These are phyloP conservation scores for Euphrasia confusa DNA, from an alignment of 257 asterid species.

Conservation along the genomic window DNA sequence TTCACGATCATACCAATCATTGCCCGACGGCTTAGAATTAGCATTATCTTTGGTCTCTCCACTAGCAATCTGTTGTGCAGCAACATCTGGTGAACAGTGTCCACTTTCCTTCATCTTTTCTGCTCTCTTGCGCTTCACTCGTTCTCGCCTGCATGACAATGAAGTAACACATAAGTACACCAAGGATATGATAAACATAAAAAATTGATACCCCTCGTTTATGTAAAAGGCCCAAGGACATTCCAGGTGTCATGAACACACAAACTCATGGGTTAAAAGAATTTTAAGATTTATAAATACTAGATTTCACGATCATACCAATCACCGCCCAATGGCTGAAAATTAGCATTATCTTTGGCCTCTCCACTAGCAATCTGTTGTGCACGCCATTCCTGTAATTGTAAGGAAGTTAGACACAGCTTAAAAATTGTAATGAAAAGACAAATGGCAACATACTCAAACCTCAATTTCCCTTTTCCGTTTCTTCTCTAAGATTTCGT, in stretches of 20 bases:
- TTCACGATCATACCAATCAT: conserved; percentile 71
- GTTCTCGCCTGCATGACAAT: conserved; percentile 73
- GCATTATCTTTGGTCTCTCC: conserved; percentile 91
- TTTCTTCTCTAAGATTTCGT: conserved; percentile 73
- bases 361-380: conserved; percentile 88
- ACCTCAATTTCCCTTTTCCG: conserved; percentile 92
- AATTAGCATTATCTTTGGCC: conserved; percentile 88
- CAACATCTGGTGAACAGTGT: conserved; percentile 35
- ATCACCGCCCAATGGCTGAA: conserved; percentile 98
- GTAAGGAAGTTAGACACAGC: conserved; percentile 11
- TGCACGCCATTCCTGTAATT: conserved; percentile 81
- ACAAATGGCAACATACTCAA: conserved; percentile 19
- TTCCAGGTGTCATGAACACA: conserved; percentile 7
- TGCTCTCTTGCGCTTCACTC: conserved; percentile 84
- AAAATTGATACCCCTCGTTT: background rate
- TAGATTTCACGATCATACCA: conserved; percentile 49
- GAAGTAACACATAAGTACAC: conserved; percentile 18
- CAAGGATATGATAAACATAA: background rate
- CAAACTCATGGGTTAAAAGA: background rate
- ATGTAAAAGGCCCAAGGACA: conserved; percentile 10
- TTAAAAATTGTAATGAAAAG: background rate
- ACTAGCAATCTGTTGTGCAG: conserved; percentile 68
- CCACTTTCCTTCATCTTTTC: conserved; percentile 46
- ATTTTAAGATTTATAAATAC: conserved; percentile 2
- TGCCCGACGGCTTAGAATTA: conserved; percentile 94